These are phyloP conservation scores for Russula griseocarnosa DNA, from an alignment of 768 basidiomycete genomes.

Conservation along the genomic window DNA sequence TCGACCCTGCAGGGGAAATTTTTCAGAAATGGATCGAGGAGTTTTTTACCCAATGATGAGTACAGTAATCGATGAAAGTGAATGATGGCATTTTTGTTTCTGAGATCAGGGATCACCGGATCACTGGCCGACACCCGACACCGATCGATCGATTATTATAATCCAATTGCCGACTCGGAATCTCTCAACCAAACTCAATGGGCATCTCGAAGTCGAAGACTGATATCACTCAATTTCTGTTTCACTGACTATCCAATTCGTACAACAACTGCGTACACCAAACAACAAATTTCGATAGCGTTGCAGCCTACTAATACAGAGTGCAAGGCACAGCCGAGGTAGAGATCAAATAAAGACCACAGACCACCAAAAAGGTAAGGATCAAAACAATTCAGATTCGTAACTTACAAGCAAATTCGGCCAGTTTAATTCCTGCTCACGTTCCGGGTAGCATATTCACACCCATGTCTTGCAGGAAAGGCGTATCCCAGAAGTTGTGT, in stretches of 20 bases:
- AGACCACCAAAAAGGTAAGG: not conserved
- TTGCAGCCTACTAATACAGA: not conserved
- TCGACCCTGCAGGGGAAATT: not conserved
- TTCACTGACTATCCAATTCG: not conserved
- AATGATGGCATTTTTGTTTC: too few species aligned
- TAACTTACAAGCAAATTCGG: not conserved
- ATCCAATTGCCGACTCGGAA: too few species aligned
- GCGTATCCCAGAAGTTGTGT: slow-evolving; percentile 24
- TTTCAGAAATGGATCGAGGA: too few species aligned
- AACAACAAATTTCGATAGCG: not conserved
- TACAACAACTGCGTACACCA: slow-evolving; percentile 12
- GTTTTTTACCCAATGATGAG: too few species aligned
- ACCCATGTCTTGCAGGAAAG: slow-evolving; percentile 14
- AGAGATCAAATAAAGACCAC: slow-evolving; percentile 2
- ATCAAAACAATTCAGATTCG: not conserved
- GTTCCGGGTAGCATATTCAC: slow-evolving; percentile 7
- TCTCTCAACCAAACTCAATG: too few species aligned
- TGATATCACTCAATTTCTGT: too few species aligned
- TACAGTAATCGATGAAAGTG: too few species aligned
- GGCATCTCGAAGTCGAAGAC: too few species aligned
- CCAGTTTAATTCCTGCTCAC: not conserved
- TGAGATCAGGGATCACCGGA: too few species aligned
- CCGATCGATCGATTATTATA: too few species aligned
- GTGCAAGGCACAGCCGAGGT: not conserved
- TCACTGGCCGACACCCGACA: too few species aligned